phyloP scores from a whole-genome alignment of 169 alveolate genomes.

The Eimeria zaria region DNA sequence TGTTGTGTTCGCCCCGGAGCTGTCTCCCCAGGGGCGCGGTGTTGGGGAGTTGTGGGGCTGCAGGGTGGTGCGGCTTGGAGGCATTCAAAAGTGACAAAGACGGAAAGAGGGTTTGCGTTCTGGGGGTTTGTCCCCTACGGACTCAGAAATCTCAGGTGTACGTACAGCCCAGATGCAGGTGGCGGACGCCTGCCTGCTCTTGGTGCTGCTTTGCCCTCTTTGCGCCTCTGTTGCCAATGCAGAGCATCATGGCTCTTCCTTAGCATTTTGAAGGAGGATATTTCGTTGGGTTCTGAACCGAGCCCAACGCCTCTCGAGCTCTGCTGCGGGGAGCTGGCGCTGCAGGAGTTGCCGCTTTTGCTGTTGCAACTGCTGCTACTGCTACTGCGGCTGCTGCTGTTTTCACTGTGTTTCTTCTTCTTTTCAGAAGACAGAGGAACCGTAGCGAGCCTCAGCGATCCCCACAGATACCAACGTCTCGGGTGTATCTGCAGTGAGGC shows the following conservation, averaged over 20 bases:
- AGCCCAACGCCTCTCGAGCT: too few species aligned
- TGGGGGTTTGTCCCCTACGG: conserved; percentile 17
- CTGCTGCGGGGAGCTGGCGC: too few species aligned
- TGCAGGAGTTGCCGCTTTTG: too few species aligned
- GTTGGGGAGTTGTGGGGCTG: not conserved
- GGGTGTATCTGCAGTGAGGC: not conserved
- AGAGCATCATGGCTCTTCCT: not conserved
- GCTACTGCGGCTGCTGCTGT: too few species aligned
- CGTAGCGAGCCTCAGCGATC: not conserved
- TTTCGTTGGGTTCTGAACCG: not conserved
- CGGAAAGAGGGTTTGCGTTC: not conserved
- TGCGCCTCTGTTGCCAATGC: not conserved
- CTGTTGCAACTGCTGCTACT: too few species aligned
- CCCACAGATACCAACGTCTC: not conserved
- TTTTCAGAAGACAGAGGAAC: not conserved
- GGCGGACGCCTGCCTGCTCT: not conserved
- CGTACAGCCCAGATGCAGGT: not conserved
- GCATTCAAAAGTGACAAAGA: not conserved
- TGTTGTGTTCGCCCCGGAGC: not conserved
- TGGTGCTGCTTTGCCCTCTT: not conserved
- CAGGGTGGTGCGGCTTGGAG: not conserved
- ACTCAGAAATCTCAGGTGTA: not conserved
- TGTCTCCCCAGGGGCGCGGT: conserved; percentile 2
- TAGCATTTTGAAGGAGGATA: not conserved
- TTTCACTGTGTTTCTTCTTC: not conserved